Evolutionary conservation across 2,329 filamentous ascomycete species (phyloP).

Genomic region (Huntiella bhutanensis): DNA sequence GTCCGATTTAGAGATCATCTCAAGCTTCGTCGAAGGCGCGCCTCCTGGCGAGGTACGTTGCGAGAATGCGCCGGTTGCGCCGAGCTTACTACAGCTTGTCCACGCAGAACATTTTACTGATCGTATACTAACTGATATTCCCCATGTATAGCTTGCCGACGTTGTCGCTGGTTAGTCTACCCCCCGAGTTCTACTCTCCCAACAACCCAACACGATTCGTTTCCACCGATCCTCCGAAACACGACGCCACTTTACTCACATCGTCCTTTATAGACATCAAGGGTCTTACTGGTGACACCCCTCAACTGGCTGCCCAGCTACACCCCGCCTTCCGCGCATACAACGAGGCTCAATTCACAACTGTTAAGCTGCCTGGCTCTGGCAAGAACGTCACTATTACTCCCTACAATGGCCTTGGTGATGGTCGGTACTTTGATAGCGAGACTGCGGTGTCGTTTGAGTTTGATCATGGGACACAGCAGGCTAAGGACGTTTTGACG

Average conservation of each 20-base stretch:
- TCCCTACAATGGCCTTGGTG: constrained; percentile 63
- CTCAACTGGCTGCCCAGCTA: constrained; percentile 50
- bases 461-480: constrained; percentile 70
- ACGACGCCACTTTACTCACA: neutral
- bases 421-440: constrained; percentile 74
- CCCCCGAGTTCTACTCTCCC: neutral
- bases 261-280: constrained; percentile 55
- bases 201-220: neutral
- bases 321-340: constrained; percentile 78
- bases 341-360: constrained; percentile 85
- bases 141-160: constrained; percentile 9
- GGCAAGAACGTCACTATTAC: constrained; percentile 60
- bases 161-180: constrained; percentile 11
- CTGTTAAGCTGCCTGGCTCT: constrained; percentile 74
- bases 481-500: constrained; percentile 66
- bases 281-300: constrained; percentile 52
- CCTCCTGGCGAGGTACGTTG: constrained; percentile 10
- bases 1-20: constrained; percentile 10
- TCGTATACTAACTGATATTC: constrained; percentile 1
- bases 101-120: neutral
- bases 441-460: constrained; percentile 75
- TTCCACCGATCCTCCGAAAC: neutral
- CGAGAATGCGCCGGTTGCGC: constrained; percentile 1
- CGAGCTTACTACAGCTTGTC: neutral
- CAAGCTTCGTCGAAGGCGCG: constrained; percentile 9